Evolutionary conservation across 129 eudicot species (phyloP).

Genomic region (Solidago caesia): DNA sequence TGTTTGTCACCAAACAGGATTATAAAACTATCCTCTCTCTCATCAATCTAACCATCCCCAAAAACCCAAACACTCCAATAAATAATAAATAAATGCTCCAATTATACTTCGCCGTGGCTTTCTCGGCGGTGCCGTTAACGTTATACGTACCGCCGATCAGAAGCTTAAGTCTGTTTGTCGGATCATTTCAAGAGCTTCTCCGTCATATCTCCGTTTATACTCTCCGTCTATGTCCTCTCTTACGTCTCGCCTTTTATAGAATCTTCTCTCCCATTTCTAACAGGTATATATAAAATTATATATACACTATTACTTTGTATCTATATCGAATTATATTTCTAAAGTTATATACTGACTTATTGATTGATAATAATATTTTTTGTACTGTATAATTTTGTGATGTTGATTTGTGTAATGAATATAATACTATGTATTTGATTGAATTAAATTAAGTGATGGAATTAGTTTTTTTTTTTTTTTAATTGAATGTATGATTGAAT

Average conservation of each 20-base stretch:
- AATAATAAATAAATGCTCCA: constrained; percentile 47
- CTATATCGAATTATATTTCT: too few species aligned
- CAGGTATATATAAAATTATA: not conserved
- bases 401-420: not conserved
- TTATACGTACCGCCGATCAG: constrained; percentile 80
- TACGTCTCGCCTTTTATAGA: constrained; percentile 47
- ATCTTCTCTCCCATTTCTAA: constrained; percentile 31
- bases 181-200: constrained; percentile 45
- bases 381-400: constrained; percentile 14
- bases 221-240: constrained; percentile 44
- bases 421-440: not conserved
- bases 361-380: not conserved
- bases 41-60: constrained; percentile 14
- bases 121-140: constrained; percentile 79
- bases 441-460: not conserved
- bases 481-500: too few species aligned
- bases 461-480: not conserved
- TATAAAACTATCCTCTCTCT: not conserved
- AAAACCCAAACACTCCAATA: not conserved
- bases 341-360: too few species aligned
- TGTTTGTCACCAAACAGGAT: not conserved
- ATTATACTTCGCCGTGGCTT: constrained; percentile 71
- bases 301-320: not conserved
- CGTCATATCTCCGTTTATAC: constrained; percentile 40
- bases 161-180: constrained; percentile 63